A percentile compares a stretch with the other conserved stretches of the same genome.
Conservation (phyloP, 139 green algal species). For the Eudorina sp. region DNA sequence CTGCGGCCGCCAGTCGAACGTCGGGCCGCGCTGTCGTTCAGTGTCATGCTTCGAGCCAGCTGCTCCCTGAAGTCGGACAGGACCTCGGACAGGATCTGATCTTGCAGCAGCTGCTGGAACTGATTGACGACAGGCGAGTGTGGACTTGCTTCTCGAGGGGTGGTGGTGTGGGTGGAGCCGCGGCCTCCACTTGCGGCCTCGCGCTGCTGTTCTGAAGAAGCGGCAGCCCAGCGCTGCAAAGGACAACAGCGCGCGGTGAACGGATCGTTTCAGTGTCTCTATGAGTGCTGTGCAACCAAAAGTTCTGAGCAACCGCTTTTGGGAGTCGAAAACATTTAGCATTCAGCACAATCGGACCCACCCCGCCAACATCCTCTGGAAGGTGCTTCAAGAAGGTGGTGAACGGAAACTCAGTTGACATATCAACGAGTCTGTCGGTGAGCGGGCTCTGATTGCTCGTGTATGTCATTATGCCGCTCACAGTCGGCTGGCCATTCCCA, state of each 20-base stretch:
- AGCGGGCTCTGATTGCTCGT: constrained; percentile 17
- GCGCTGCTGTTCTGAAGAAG: too few species aligned
- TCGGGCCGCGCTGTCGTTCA: not conserved
- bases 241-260: too few species aligned
- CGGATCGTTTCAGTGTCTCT: too few species aligned
- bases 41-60: constrained; percentile 8
- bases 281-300: too few species aligned
- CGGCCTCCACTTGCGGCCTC: too few species aligned
- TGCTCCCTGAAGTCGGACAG: constrained; percentile 4
- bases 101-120: not conserved
- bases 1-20: not conserved
- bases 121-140: not conserved
- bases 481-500: not conserved
- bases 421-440: constrained; percentile 3
- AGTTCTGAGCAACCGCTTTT: too few species aligned
- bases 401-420: constrained; percentile 24
- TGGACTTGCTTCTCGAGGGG: too few species aligned
- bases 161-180: too few species aligned
- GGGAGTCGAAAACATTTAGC: too few species aligned
- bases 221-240: too few species aligned
- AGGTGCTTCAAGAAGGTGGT: not conserved
- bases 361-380: not conserved
- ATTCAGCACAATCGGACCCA: not conserved
- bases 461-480: not conserved
- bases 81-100: not conserved